Evolutionary conservation across 371 early-diverging fungal species (phyloP), one percentile per base, ranked within the genome.

Genomic region (Cokeromyces recurvatus): DNA sequence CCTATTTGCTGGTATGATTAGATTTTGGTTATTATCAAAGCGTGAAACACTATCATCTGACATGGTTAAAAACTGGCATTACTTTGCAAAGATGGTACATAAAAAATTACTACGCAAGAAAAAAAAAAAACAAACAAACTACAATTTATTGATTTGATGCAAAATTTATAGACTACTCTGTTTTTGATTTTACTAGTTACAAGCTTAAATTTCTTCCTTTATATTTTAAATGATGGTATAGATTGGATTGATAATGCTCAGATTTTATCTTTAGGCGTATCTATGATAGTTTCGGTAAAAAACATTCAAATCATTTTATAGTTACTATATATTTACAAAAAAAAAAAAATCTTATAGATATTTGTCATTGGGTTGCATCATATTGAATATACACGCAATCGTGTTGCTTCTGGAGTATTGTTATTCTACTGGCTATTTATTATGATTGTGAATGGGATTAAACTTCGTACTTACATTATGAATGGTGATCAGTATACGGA

Each of bases 351-450:
- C 4, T 62, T 54, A 0, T 71, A 78, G 57, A 38, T 65, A 0
- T 64, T 86, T 45, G 86, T 85, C 0, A 58, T 70, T 3, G 63
- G 64, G 7, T 62, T 89, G 40, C 84, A 88, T 46, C 78, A 83
- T 59, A 44, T 75, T 19, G 88, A 91, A 52, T 87, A 85, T 50
- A 74, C 75, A 9, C 69, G 81, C 9, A 82, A 78, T 47, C 65
- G 78, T 25, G 64, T 84, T 8, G 66, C 88, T 0, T 90, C 91
- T 1, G 77, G 82, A 10, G 66, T 81, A 2, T 74, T 94, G 20
- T 64, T 90, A 42, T 73, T 92, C 41, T 91, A 79, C 56, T 92
- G 91, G 92, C 61, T 90, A n/a, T 69, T 85, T 34, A 67, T 71
- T 2, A 49, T 81, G 10, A 32, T 74, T 15, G 63, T 59, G 1